Base-by-base conservation (phyloP, 345 rosid species). In the Boechera stricta region DNA sequence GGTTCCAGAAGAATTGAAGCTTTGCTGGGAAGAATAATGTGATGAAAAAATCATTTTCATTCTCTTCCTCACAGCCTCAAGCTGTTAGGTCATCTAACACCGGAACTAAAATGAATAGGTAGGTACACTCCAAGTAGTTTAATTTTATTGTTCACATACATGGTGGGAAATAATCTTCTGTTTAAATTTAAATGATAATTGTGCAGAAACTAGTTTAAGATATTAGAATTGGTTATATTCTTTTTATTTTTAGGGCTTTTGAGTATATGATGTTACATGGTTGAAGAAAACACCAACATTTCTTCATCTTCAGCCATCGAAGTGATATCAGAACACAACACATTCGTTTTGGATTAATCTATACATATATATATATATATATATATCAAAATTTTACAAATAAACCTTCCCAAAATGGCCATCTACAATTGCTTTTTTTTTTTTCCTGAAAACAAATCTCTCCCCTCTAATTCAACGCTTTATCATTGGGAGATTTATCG, bases 161-260 rank as follows among this genome's bases (percentile, higher is more conserved):
- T n/a, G 49, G 52, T 55, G 54, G 7, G n/a, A 12, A 71, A 12
- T 33, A 9, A 21, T 44, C 5, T 57, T 42, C 47, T 21, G 33
- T 33, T 26, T 26, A 60, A n/a, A 13, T 71, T 10, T 15, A 61
- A 6, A 61, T 61, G 68, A 72, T 36, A 49, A 49, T 61, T 72
- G 38, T 48, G 68, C 31, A 38, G 69, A 72, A 72, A 51, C 42
- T 72, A 51, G 61, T 18, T 60, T 71, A 18, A 59, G 26, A 38
- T 58, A 59, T 47, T 45, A 33, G 5, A 72, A 15, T 49, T 47
- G 28, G 39, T 36, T 45, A 45, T 47, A 33, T 47, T 47, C 2
- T n/a, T 59, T 69, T 11, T 41, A 4, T 26, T 6, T 6, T 8
- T 0, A 29, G 42, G 39, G 39, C 26, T 45, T 49, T 35, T 29